phyloP scores from a whole-genome alignment of 306 rosid species.

The Arachis hypogaea region DNA sequence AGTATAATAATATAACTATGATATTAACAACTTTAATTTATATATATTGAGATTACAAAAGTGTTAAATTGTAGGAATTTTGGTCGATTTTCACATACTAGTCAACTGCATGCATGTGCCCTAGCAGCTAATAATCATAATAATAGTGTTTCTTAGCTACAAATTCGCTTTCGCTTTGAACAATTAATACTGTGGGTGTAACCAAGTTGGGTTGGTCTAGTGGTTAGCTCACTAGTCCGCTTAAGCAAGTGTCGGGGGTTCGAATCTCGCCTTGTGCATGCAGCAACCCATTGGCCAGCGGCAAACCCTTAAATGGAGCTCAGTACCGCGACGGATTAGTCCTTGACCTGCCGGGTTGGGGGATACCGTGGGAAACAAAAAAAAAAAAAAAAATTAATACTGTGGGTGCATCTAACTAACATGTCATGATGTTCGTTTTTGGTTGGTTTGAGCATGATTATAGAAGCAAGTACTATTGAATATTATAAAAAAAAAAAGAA shows the following conservation, averaged over 20 bases:
- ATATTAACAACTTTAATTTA: conserved; percentile 18
- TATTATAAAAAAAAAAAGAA: neutral
- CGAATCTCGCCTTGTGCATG: no score
- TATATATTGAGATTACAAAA: conserved; percentile 41
- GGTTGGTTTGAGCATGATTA: conserved; percentile 39
- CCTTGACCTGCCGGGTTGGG: no score
- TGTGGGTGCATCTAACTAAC: conserved; percentile 43
- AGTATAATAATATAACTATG: conserved; percentile 12
- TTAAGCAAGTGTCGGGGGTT: no score
- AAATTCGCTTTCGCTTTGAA: conserved; percentile 34
- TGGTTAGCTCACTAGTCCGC: no score
- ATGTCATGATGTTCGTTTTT: conserved; percentile 50
- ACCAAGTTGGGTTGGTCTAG: no score
- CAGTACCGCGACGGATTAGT: no score
- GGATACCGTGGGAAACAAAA: no score
- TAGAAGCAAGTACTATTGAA: conserved; percentile 2
- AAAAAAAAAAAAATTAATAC: no score
- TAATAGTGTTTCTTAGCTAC: conserved; percentile 30
- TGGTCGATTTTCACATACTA: conserved; percentile 61
- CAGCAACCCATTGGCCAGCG: no score
- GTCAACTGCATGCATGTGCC: conserved; percentile 62
- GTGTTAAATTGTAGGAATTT: conserved; percentile 55
- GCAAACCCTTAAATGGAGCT: no score
- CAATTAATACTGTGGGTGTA: conserved; percentile 37
- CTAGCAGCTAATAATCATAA: conserved; percentile 5